Base-by-base conservation (phyloP, 1,284 basidiomycete genomes). In the Cryptococcus depauperatus region DNA sequence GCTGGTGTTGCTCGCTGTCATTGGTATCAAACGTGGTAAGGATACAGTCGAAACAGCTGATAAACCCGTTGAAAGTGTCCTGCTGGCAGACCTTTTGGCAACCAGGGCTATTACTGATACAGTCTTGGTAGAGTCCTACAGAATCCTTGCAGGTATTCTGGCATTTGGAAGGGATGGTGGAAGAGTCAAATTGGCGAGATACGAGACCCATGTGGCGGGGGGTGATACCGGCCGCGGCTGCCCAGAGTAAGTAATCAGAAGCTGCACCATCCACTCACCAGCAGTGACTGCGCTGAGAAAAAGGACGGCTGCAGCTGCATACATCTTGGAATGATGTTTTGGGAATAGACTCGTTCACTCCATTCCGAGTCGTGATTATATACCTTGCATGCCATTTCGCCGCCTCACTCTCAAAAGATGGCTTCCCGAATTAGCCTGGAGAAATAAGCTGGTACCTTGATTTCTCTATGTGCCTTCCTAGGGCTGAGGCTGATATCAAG, bases 121-220 rank as follows among this genome's bases (percentile, higher is more conserved):
- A 75, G 32, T 66, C 66, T 50, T 71, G 57, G 55, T 58, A 58
- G 49, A 62, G 57, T 44, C 45, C 46, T 23, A 58, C 39, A 23
- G 57, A 42, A 16, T 43, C 32, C 7, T 45, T 33, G 44, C 59
- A 61, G 30, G 42, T 43, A 34, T 34, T 38, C 35, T 47, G 45
- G 44, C 59, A 61, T 1, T 54, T 48, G 6, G 48, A 23, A 8
- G 59, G 59, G 51, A 61, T 51, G 23, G 52, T 43, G 26, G 54
- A 46, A 7, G 55, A 35, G 34, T 46, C 37, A 44, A 61, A 34
- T 27, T 61, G 57, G 37, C 59, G 48, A 8, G 52, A 23, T 40
- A 56, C 28, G 35, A 61, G 37, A 29, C 19, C n/a, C 51, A 41
- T 50, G 38, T 43, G 40, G 29, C 28, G 46, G 33, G 40, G 48